Evolutionary conservation across 371 early-diverging fungal species (phyloP).

Genomic region (Lichtheimia ornata): DNA sequence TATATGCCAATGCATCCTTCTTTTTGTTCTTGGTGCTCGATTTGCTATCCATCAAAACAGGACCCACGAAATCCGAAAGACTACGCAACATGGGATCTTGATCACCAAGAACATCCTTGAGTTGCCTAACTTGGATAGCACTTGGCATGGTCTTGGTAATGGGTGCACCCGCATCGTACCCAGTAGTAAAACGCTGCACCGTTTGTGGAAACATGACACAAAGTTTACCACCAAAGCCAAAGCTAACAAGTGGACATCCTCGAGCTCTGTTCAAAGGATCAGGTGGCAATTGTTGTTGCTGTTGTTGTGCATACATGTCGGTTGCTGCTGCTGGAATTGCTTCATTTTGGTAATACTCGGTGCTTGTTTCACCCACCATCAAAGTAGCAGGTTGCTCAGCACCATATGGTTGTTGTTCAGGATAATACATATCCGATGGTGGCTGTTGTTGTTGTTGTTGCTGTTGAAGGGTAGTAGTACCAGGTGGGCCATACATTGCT

Average conservation of each 20-base stretch:
- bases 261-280: slow-evolving; percentile 72
- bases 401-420: neutral
- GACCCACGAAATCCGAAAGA: slow-evolving; percentile 52
- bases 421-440: slow-evolving; percentile 3
- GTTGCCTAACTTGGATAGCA: slow-evolving; percentile 49
- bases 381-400: slow-evolving; percentile 10
- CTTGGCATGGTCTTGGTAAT: slow-evolving; percentile 62
- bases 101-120: slow-evolving; percentile 41
- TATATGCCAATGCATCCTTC: slow-evolving; percentile 63
- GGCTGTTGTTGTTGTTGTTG: slow-evolving; percentile 9
- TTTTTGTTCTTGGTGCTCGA: slow-evolving; percentile 62
- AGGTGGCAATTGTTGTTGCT: slow-evolving; percentile 25
- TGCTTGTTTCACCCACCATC: slow-evolving; percentile 3
- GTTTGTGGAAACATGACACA: slow-evolving; percentile 74
- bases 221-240: slow-evolving; percentile 89
- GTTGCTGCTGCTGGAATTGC: slow-evolving; percentile 9
- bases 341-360: slow-evolving; percentile 6
- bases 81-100: slow-evolving; percentile 21
- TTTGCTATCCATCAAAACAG: slow-evolving; percentile 59
- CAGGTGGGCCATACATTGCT: neutral
- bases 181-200: slow-evolving; percentile 65
- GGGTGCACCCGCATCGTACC: slow-evolving; percentile 36
- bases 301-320: slow-evolving; percentile 26
- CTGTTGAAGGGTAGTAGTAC: neutral
- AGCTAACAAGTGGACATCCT: slow-evolving; percentile 75